Evolutionary conservation across 2,329 filamentous ascomycete genomes (phyloP).

Genomic region (Coleophoma eucalyptorum): DNA sequence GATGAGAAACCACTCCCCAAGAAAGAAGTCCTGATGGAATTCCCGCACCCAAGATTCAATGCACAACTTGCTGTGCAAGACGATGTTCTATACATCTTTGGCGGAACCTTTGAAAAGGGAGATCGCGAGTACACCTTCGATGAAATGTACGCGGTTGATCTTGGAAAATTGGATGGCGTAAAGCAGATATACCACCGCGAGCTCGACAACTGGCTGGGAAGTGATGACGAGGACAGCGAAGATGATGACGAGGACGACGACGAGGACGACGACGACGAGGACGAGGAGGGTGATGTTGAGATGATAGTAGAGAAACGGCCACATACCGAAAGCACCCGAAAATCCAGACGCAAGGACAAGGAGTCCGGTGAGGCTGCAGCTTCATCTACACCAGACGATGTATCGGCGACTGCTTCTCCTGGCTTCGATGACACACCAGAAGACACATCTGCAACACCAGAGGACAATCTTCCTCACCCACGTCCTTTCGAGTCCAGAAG

Average conservation of each 20-base stretch:
- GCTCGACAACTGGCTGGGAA: slow-evolving; percentile 78
- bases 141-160: slow-evolving; percentile 86
- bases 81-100: slow-evolving; percentile 90
- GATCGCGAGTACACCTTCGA: slow-evolving; percentile 96
- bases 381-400: slow-evolving; percentile 30
- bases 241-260: slow-evolving; percentile 52
- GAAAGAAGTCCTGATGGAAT: slow-evolving; percentile 69
- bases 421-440: slow-evolving; percentile 50
- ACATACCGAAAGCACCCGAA: slow-evolving; percentile 40
- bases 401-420: slow-evolving; percentile 33
- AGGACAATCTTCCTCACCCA: slow-evolving; percentile 30
- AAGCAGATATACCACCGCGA: slow-evolving; percentile 86
- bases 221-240: slow-evolving; percentile 59
- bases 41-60: slow-evolving; percentile 89
- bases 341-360: slow-evolving; percentile 55
- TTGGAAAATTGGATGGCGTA: slow-evolving; percentile 93
- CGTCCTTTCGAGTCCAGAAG: slow-evolving; percentile 74
- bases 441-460: slow-evolving; percentile 11
- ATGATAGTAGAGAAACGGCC: slow-evolving; percentile 28
- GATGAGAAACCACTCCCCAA: slow-evolving; percentile 54
- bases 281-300: slow-evolving; percentile 44
- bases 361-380: slow-evolving; percentile 35
- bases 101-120: slow-evolving; percentile 91
- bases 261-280: slow-evolving; percentile 44
- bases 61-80: slow-evolving; percentile 86